Conservation (phyloP, 2,329 filamentous ascomycete species). For the Paramyrothecium roridum region DNA sequence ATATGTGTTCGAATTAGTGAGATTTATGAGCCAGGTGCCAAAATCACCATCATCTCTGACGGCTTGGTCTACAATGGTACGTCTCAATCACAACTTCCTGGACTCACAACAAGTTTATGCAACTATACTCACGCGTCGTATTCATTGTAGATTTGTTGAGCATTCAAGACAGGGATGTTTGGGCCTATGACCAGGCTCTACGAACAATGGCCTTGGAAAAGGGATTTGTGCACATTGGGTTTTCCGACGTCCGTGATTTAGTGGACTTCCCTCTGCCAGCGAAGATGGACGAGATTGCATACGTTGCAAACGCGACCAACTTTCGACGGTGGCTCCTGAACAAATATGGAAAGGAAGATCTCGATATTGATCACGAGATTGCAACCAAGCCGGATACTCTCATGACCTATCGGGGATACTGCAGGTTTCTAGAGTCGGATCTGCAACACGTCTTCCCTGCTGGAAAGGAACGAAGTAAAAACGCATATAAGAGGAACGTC, state of each 20-base stretch:
- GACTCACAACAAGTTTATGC: background rate
- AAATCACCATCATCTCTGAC: conserved; percentile 50
- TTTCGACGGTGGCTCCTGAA: background rate
- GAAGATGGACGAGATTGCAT: background rate
- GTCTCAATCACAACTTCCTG: background rate
- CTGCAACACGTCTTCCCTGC: background rate
- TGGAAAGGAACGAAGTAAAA: background rate
- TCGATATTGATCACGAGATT: background rate
- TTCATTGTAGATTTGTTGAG: background rate
- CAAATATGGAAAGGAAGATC: background rate
- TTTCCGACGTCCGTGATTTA: background rate
- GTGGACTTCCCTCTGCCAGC: background rate
- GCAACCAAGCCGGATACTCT: background rate
- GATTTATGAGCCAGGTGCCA: conserved; percentile 44
- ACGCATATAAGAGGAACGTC: background rate
- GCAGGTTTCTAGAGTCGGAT: background rate
- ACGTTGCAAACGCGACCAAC: background rate
- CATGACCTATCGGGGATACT: background rate
- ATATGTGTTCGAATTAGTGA: conserved; percentile 29
- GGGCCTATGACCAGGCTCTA: background rate
- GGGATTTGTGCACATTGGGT: background rate
- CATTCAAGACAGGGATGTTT: background rate
- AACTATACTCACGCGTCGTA: no score
- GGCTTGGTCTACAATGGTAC: conserved; percentile 39
- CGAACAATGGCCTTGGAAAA: background rate